A percentile compares a stretch with the other conserved stretches of the same genome.
Evolutionary conservation across 495 filamentous ascomycete species (phyloP).

Genomic region (Podospora sp.): DNA sequence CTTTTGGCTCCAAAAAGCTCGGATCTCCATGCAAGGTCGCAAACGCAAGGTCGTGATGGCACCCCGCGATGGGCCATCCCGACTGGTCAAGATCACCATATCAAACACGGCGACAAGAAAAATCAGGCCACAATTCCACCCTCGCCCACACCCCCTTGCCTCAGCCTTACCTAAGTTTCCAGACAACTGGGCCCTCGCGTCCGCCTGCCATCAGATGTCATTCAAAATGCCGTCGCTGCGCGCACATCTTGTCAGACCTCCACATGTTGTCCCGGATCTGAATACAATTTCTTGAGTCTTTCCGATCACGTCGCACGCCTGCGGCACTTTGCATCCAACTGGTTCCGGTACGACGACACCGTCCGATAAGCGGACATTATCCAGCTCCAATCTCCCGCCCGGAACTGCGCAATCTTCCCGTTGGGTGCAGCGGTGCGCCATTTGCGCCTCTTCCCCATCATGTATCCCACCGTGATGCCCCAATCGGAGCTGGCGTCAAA

Average conservation of each 20-base stretch:
- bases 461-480: slow-evolving; percentile 6
- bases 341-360: not conserved
- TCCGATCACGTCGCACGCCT: not conserved
- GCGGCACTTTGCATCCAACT: not conserved
- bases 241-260: too few species aligned
- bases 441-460: not conserved
- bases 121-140: slow-evolving; percentile 13
- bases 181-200: not conserved
- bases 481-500: not conserved
- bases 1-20: not conserved
- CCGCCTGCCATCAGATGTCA: not conserved
- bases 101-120: slow-evolving; percentile 5
- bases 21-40: not conserved
- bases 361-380: not conserved
- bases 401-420: not conserved
- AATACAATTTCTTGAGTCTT: not conserved
- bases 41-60: not conserved
- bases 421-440: not conserved
- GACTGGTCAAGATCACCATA: slow-evolving; percentile 7
- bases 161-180: slow-evolving; percentile 4
- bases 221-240: not conserved
- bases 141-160: slow-evolving; percentile 3
- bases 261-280: not conserved
- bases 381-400: too few species aligned
- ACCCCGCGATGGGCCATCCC: not conserved